Evolutionary conservation across 129 eudicot species (phyloP).

Genomic region (Pseudognaphalium luteoalbum): DNA sequence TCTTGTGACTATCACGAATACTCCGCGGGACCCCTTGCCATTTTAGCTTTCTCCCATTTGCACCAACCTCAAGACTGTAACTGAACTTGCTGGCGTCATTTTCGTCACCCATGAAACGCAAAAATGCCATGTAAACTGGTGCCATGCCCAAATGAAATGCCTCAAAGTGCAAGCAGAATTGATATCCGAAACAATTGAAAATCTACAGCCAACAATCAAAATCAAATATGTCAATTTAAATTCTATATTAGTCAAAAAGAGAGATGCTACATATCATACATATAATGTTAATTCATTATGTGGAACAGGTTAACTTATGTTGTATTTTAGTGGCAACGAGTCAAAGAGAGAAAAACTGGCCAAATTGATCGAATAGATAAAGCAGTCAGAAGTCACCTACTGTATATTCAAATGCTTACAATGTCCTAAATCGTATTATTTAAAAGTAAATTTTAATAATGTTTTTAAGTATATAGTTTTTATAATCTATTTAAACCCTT

Average conservation of each 20-base stretch:
- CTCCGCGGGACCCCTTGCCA: slow-evolving; percentile 79
- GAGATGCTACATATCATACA: neutral
- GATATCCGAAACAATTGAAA: slow-evolving; percentile 64
- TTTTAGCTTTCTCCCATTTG: slow-evolving; percentile 49
- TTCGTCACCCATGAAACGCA: slow-evolving; percentile 72
- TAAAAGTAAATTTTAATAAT: neutral
- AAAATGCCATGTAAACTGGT: slow-evolving; percentile 70
- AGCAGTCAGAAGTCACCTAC: neutral
- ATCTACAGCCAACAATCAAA: slow-evolving; percentile 35
- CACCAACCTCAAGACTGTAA: slow-evolving; percentile 62
- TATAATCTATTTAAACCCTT: neutral
- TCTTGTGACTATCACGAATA: slow-evolving; percentile 62
- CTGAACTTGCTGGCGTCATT: slow-evolving; percentile 61
- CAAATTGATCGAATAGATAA: neutral
- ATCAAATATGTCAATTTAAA: neutral
- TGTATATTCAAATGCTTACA: neutral
- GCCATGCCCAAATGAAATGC: slow-evolving; percentile 62
- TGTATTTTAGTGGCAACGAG: neutral
- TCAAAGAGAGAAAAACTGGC: neutral
- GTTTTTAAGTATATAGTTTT: neutral
- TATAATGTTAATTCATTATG: too few species aligned
- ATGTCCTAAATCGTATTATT: too few species aligned
- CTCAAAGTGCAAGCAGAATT: slow-evolving; percentile 75
- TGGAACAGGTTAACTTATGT: neutral
- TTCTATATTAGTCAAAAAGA: neutral